Percentiles rank a stretch among this genome's conserved stretches.
Evolutionary conservation across 352 stramenopile species (phyloP).

Genomic region (Phytophthora lateralis): DNA sequence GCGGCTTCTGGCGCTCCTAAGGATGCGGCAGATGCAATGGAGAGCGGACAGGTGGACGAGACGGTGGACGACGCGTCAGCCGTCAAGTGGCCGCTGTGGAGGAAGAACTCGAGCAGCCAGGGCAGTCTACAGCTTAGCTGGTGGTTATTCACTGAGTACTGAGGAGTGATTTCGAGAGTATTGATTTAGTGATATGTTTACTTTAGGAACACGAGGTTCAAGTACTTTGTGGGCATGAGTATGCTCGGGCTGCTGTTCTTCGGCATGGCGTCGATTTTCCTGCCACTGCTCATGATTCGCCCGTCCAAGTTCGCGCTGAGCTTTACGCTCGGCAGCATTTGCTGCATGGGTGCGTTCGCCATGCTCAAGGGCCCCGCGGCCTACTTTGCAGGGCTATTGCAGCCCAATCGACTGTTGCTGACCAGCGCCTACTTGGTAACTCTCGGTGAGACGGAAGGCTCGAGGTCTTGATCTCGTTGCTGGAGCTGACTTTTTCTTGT

Average conservation of each 20-base stretch:
- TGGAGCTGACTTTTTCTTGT: slow-evolving; percentile 5
- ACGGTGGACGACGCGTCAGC: slow-evolving; percentile 26
- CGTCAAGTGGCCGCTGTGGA: slow-evolving; percentile 47
- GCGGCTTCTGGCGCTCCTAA: slow-evolving; percentile 10
- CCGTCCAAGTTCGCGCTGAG: slow-evolving; percentile 86
- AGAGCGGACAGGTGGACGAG: slow-evolving; percentile 46
- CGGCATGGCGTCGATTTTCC: slow-evolving; percentile 81
- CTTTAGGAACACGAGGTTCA: slow-evolving; percentile 74
- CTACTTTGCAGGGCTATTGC: slow-evolving; percentile 61
- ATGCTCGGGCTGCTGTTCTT: slow-evolving; percentile 82
- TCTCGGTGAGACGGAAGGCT: slow-evolving; percentile 46
- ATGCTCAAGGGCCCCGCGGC: slow-evolving; percentile 75
- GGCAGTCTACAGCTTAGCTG: slow-evolving; percentile 58
- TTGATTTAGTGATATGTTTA: background rate
- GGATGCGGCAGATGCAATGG: slow-evolving; percentile 44
- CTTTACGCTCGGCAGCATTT: slow-evolving; percentile 83
- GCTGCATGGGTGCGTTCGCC: slow-evolving; percentile 72
- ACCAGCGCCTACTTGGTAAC: slow-evolving; percentile 75
- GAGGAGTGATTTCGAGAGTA: background rate
- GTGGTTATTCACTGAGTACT: slow-evolving; percentile 22
- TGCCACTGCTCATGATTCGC: slow-evolving; percentile 77
- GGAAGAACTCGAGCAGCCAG: slow-evolving; percentile 42
- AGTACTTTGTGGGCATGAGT: slow-evolving; percentile 78
- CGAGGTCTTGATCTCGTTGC: background rate
- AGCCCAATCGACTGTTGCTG: slow-evolving; percentile 67